These are phyloP conservation scores for Aphanomyces cochlioides DNA, from an alignment of 352 stramenopile genomes.

Conservation along the genomic window DNA sequence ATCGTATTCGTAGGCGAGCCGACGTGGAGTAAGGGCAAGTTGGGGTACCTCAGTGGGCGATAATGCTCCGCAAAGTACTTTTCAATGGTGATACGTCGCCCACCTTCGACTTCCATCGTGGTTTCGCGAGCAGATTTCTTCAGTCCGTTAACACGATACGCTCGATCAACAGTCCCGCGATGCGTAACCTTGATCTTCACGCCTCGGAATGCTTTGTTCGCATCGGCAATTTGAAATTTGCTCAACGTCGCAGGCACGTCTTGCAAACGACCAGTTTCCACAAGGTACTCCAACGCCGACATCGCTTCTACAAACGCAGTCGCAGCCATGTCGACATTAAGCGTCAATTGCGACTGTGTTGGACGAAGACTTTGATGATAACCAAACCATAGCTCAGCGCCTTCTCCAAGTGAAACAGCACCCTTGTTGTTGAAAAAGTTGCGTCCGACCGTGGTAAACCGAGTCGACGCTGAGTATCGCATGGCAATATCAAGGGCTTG, in stretches of 20 bases:
- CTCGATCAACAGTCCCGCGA: slow-evolving; percentile 49
- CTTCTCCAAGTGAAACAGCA: slow-evolving; percentile 55
- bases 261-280: slow-evolving; percentile 35
- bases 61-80: slow-evolving; percentile 61
- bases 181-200: slow-evolving; percentile 68
- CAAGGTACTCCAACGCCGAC: slow-evolving; percentile 49
- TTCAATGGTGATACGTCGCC: slow-evolving; percentile 44
- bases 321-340: slow-evolving; percentile 68
- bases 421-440: slow-evolving; percentile 48
- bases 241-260: slow-evolving; percentile 38
- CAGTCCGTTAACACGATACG: slow-evolving; percentile 65
- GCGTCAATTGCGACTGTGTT: slow-evolving; percentile 58
- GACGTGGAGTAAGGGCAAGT: slow-evolving; percentile 74
- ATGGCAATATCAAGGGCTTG: slow-evolving; percentile 66
- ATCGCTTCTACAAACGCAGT: slow-evolving; percentile 68
- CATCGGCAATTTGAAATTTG: slow-evolving; percentile 45
- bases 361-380: slow-evolving; percentile 71
- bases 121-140: slow-evolving; percentile 42
- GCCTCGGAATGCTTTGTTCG: slow-evolving; percentile 55
- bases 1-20: slow-evolving; percentile 67
- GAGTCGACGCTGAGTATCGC: slow-evolving; percentile 51
- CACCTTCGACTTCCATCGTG: slow-evolving; percentile 60
- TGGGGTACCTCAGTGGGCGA: slow-evolving; percentile 58
- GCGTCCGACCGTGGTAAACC: slow-evolving; percentile 52
- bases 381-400: slow-evolving; percentile 60